Evolutionary conservation across 345 rosid species (phyloP).

Genomic region (Pistacia vera): DNA sequence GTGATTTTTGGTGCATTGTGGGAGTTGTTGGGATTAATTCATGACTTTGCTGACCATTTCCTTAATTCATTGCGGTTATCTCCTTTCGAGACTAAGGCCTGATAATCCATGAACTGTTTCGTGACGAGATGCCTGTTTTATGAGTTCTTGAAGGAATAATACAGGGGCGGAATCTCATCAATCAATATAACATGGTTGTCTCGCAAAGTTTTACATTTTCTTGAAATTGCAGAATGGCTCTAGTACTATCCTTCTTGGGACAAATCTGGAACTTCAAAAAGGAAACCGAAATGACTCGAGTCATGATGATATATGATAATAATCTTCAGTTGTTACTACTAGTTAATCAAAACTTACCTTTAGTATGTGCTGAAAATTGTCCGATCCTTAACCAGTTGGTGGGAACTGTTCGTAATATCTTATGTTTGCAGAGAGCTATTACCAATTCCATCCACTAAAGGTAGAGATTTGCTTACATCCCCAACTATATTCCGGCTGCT

Average conservation of each 20-base stretch:
- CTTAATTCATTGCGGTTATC: slow-evolving; percentile 53
- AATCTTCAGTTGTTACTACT: no score
- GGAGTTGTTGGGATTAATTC: slow-evolving; percentile 15
- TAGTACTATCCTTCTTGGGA: neutral
- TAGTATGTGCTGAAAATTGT: neutral
- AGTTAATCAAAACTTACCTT: neutral
- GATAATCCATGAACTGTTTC: slow-evolving; percentile 42
- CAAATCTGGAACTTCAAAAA: slow-evolving; percentile 23
- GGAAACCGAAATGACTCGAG: neutral
- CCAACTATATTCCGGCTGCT: neutral
- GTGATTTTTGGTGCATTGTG: slow-evolving; percentile 37
- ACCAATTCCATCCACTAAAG: neutral
- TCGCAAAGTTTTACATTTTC: slow-evolving; percentile 69
- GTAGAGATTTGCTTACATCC: slow-evolving; percentile 12
- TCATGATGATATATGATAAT: neutral
- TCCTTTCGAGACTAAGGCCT: slow-evolving; percentile 69
- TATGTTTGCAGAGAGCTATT: neutral
- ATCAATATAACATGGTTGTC: slow-evolving; percentile 58
- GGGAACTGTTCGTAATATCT: neutral
- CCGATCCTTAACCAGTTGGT: neutral
- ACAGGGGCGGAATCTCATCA: slow-evolving; percentile 49
- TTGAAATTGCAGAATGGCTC: slow-evolving; percentile 41
- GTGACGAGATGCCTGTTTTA: slow-evolving; percentile 8
- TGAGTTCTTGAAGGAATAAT: slow-evolving; percentile 26
- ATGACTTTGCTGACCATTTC: slow-evolving; percentile 60